phyloP scores from a whole-genome alignment of 768 basidiomycete species.

The Russula griseocarnosa region DNA sequence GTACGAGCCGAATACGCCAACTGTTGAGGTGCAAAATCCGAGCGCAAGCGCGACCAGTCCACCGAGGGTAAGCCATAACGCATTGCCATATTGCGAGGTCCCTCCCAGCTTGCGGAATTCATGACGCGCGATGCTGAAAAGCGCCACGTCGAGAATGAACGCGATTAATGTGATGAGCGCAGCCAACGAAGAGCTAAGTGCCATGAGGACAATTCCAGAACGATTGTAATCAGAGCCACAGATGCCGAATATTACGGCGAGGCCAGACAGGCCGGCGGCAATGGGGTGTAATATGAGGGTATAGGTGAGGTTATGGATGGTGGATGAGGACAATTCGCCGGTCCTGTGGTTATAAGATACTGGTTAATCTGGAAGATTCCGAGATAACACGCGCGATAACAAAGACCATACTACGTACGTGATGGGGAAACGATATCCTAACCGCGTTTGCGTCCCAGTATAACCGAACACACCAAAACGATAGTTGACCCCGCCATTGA shows the following conservation, averaged over 20 bases:
- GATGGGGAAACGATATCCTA: conserved; percentile 61
- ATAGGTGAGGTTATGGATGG: conserved; percentile 67
- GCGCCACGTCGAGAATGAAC: conserved; percentile 74
- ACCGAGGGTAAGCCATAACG: conserved; percentile 77
- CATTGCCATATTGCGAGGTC: conserved; percentile 65
- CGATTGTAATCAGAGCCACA: conserved; percentile 63
- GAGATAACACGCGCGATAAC: conserved; percentile 2
- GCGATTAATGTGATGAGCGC: conserved; percentile 62
- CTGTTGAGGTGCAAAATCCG: conserved; percentile 60
- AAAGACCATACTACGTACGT: conserved; percentile 42
- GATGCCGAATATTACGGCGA: conserved; percentile 65
- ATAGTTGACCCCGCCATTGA: conserved; percentile 36
- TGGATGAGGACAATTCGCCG: conserved; percentile 44
- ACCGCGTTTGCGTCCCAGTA: conserved; percentile 48
- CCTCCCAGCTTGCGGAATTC: conserved; percentile 49
- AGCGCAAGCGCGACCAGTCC: conserved; percentile 64
- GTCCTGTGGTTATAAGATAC: conserved; percentile 37
- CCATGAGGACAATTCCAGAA: conserved; percentile 73
- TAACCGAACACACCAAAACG: conserved; percentile 78
- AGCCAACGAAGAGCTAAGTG: conserved; percentile 61
- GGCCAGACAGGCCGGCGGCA: conserved; percentile 62
- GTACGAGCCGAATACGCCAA: conserved; percentile 67
- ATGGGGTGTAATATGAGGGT: conserved; percentile 78
- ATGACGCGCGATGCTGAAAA: conserved; percentile 68
- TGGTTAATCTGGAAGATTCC: conserved; percentile 6